A percentile compares a stretch with the other conserved stretches of the same genome.
Conservation (phyloP, 2,329 filamentous ascomycete species). For the Epichloe festucae region DNA sequence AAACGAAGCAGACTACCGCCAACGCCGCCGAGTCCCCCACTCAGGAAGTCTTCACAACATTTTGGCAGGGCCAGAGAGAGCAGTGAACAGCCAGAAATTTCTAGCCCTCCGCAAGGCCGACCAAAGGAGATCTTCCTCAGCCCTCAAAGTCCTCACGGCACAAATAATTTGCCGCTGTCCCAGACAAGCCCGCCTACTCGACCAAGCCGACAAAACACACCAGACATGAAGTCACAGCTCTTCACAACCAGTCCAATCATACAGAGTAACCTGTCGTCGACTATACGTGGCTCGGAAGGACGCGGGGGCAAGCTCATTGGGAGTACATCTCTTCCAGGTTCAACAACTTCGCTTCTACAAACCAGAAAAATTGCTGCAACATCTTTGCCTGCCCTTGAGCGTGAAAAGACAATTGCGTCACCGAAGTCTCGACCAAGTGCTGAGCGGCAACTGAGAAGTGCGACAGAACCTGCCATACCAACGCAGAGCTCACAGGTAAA, state of each 20-base stretch:
- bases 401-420: constrained; percentile 7
- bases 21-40: constrained; percentile 48
- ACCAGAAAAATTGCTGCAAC: constrained; percentile 18
- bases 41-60: constrained; percentile 48
- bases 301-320: constrained; percentile 27
- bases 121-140: constrained; percentile 12
- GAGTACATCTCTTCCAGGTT: constrained; percentile 22
- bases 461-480: constrained; percentile 9
- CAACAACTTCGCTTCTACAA: constrained; percentile 20
- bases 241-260: constrained; percentile 40
- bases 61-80: constrained; percentile 22
- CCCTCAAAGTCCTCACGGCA: constrained; percentile 24
- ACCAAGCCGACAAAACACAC: constrained; percentile 57
- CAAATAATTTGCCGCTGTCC: constrained; percentile 12
- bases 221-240: constrained; percentile 44
- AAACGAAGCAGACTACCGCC: constrained; percentile 29
- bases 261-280: constrained; percentile 39
- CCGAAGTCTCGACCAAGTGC: constrained; percentile 6
- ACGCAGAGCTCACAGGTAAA: constrained; percentile 41
- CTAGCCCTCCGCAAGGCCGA: not conserved
- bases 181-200: constrained; percentile 37
- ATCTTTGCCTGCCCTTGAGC: constrained; percentile 14
- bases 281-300: constrained; percentile 27
- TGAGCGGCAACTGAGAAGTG: constrained; percentile 11
- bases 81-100: not conserved